Evolutionary conservation across 345 rosid genomes (phyloP), one percentile per base, ranked within the genome.

Genomic region (Moricandia arvensis): DNA sequence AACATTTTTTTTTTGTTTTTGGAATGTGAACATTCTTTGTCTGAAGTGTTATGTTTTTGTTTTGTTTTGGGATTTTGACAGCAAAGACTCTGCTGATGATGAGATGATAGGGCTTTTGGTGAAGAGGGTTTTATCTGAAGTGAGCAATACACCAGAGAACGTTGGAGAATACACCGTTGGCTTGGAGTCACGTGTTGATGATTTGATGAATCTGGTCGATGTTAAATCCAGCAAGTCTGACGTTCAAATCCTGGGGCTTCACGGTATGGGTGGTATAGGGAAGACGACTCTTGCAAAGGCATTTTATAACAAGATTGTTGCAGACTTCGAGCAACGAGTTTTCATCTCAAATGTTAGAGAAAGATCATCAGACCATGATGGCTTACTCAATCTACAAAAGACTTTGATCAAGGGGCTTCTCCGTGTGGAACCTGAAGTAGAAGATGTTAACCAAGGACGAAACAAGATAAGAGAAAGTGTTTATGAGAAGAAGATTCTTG

Each of bases 61-160:
- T 59, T 59, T n/a, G 3, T 18, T 4, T 18, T 13, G 6, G 51
- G 10, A 79, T 8, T 57, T 69, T 69, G 24, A 31, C 62, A 69
- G 72, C 7, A 0, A 79, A 4, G 62, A n/a, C 16, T 11, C 55
- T 8, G 69, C 8, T 21, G 75, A 63, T 15, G 81, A 73, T 59
- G 63, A 45, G 2, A 53, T 83, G 67, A 79, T 87, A 74, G 77
- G 24, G 37, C 61, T 8, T 43, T 16, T 91, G 59, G 86, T 83
- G 66, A 76, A 78, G 47, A 82, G 71, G 13, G 83, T 89, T 66
- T 65, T 81, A 80, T 59, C 66, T 59, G 73, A 87, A 64, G 2
- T 89, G 80, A 79, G 76, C 63, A 88, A 82, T 55, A 76, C 88
- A 10, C 96, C 93, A 3, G 58, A 86, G 55, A 83, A 57, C 30